A percentile compares a stretch with the other conserved stretches of the same genome.
Evolutionary conservation across 768 basidiomycete species (phyloP).

Genomic region (Termitomyces heimii): DNA sequence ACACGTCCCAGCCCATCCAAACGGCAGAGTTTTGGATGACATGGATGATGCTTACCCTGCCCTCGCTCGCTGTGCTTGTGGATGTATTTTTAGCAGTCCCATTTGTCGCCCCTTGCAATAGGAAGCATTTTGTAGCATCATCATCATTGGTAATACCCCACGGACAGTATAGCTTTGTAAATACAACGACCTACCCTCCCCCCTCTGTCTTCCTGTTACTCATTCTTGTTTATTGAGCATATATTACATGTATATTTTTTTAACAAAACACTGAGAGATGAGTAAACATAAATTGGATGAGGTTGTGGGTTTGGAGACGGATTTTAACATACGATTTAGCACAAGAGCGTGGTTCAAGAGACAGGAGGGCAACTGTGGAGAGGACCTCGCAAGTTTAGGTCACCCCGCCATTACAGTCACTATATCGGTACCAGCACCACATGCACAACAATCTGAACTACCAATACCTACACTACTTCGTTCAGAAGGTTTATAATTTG

Average conservation of each 20-base stretch:
- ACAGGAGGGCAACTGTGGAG: background rate
- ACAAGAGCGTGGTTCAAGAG: background rate
- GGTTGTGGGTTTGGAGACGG: background rate
- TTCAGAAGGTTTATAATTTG: background rate
- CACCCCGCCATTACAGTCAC: background rate
- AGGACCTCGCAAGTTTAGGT: background rate
- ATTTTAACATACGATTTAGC: background rate
- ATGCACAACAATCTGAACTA: background rate
- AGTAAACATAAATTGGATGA: background rate
- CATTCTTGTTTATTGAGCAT: background rate
- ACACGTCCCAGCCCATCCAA: conserved; percentile 15
- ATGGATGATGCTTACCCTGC: background rate
- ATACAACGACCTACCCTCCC: background rate
- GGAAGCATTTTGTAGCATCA: conserved; percentile 14
- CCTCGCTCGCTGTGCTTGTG: background rate
- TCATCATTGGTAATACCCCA: conserved; percentile 11
- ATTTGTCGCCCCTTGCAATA: background rate
- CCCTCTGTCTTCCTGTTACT: background rate
- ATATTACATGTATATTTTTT: background rate
- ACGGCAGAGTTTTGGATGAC: conserved; percentile 11
- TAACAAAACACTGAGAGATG: background rate
- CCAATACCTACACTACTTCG: background rate
- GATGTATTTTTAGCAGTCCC: conserved; percentile 12
- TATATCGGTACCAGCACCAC: background rate
- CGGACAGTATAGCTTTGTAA: background rate